These are phyloP conservation scores for Penicillium sp. DNA, from an alignment of 2,329 filamentous ascomycete genomes.

Conservation along the genomic window DNA sequence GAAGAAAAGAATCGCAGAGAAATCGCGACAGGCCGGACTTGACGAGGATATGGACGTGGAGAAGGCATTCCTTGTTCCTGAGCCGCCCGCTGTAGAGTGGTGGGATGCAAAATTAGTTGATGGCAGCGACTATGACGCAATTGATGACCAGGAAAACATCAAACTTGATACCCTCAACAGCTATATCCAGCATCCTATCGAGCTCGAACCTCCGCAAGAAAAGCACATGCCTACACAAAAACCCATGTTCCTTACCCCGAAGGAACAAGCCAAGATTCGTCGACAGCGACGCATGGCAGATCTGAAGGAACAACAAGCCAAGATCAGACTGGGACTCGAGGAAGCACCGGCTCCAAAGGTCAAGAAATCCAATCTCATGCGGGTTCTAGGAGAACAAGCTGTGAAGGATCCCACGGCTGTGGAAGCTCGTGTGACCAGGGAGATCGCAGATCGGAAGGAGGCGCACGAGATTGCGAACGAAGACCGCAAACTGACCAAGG, in stretches of 20 bases:
- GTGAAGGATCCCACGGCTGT: conserved; percentile 98
- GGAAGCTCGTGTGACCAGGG: conserved; percentile 86
- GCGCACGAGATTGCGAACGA: conserved; percentile 78
- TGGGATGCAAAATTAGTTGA: conserved; percentile 89
- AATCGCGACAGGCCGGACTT: conserved; percentile 84
- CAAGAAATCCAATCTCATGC: conserved; percentile 97
- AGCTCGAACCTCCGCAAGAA: conserved; percentile 88
- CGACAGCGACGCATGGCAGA: conserved; percentile 89
- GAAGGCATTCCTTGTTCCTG: conserved; percentile 81
- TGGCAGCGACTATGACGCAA: conserved; percentile 70
- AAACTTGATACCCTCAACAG: conserved; percentile 77
- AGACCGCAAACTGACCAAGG: conserved; percentile 82
- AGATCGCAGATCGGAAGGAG: conserved; percentile 82
- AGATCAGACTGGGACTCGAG: conserved; percentile 86
- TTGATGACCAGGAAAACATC: conserved; percentile 64
- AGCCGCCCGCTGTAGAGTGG: conserved; percentile 90
- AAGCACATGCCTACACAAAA: conserved; percentile 76
- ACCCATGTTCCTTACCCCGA: conserved; percentile 86
- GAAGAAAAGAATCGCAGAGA: conserved; percentile 87
- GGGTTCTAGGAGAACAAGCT: conserved; percentile 85
- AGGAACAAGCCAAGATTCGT: conserved; percentile 87
- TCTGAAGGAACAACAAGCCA: conserved; percentile 92
- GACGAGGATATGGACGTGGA: conserved; percentile 88
- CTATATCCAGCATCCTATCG: conserved; percentile 90
- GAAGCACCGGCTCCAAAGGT: conserved; percentile 92